These are phyloP conservation scores for Calocera cornea DNA, from an alignment of 768 basidiomycete genomes.

Conservation along the genomic window DNA sequence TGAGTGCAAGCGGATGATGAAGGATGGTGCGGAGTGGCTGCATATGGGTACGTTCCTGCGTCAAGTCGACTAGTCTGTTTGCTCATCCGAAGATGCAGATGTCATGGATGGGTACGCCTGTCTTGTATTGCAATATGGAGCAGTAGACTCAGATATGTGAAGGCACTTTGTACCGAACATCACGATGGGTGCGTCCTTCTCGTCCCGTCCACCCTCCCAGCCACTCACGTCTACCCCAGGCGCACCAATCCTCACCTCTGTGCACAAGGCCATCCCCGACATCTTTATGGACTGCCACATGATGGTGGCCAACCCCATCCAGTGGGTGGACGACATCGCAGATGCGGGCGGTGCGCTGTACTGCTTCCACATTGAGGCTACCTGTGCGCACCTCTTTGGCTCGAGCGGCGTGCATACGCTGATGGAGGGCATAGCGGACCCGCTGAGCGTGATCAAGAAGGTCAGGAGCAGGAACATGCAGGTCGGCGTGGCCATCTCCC, in stretches of 20 bases:
- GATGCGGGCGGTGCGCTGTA: slow-evolving; percentile 89
- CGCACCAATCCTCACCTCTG: slow-evolving; percentile 73
- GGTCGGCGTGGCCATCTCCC: slow-evolving; percentile 93
- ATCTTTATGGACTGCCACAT: slow-evolving; percentile 99
- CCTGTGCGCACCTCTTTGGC: slow-evolving; percentile 44
- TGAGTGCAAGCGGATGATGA: slow-evolving; percentile 95
- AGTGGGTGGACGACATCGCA: slow-evolving; percentile 97
- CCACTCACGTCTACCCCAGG: slow-evolving; percentile 33
- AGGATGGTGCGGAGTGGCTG: slow-evolving; percentile 90
- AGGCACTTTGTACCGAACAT: slow-evolving; percentile 96
- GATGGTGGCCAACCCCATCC: slow-evolving; percentile 83
- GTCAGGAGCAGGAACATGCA: slow-evolving; percentile 82
- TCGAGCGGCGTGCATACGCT: background rate
- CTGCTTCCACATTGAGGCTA: slow-evolving; percentile 93
- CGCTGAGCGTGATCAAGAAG: slow-evolving; percentile 57
- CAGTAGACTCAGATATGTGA: too few relatives aligned
- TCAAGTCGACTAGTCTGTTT: background rate
- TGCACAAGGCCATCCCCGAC: slow-evolving; percentile 73
- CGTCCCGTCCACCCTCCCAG: background rate
- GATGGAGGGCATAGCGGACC: slow-evolving; percentile 37
- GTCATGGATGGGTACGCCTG: slow-evolving; percentile 84
- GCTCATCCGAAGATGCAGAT: slow-evolving; percentile 35
- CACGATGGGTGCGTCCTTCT: slow-evolving; percentile 62
- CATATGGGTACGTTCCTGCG: slow-evolving; percentile 66
- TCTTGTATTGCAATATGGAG: too few relatives aligned